Percentiles rank a stretch among this genome's conserved stretches.
These are phyloP conservation scores for Diaporthe citrichinensis DNA, from an alignment of 2,329 filamentous ascomycete genomes.

Conservation along the genomic window DNA sequence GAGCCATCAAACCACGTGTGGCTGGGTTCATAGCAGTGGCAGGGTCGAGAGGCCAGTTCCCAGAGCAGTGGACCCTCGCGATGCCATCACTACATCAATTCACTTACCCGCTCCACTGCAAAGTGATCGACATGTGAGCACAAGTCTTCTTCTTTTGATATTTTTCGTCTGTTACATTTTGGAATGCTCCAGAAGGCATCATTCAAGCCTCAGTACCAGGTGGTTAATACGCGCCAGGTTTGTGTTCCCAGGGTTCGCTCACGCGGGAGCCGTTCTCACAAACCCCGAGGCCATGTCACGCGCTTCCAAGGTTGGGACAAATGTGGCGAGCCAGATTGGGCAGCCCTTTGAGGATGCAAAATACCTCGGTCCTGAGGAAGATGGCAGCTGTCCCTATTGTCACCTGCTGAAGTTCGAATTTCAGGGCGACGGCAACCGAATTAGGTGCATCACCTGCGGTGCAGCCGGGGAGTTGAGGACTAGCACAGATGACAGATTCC, in stretches of 20 bases:
- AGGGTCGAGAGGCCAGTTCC: slow-evolving; percentile 18
- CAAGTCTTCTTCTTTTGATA: background rate
- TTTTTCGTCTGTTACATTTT: background rate
- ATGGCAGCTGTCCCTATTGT: slow-evolving; percentile 4
- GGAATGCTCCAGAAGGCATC: background rate
- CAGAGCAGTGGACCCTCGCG: slow-evolving; percentile 31
- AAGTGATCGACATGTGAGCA: background rate
- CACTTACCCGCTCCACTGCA: slow-evolving; percentile 12
- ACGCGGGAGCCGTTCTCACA: slow-evolving; percentile 9
- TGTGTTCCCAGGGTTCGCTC: slow-evolving; percentile 11
- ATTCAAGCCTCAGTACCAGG: background rate
- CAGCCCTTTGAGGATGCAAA: background rate
- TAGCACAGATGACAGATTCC: background rate
- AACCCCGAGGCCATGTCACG: background rate
- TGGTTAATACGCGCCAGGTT: background rate
- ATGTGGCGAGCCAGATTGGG: slow-evolving; percentile 4
- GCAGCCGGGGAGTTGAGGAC: background rate
- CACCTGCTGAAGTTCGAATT: slow-evolving; percentile 16
- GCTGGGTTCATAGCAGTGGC: slow-evolving; percentile 22
- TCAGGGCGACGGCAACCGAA: background rate
- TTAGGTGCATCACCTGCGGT: slow-evolving; percentile 12
- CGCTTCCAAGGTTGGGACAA: background rate
- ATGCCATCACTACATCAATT: slow-evolving; percentile 27
- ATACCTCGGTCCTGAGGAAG: slow-evolving; percentile 6
- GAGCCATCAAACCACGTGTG: slow-evolving; percentile 19